These are phyloP conservation scores for Craterostigma plantagineum DNA, from an alignment of 257 asterid species.

Conservation along the genomic window DNA sequence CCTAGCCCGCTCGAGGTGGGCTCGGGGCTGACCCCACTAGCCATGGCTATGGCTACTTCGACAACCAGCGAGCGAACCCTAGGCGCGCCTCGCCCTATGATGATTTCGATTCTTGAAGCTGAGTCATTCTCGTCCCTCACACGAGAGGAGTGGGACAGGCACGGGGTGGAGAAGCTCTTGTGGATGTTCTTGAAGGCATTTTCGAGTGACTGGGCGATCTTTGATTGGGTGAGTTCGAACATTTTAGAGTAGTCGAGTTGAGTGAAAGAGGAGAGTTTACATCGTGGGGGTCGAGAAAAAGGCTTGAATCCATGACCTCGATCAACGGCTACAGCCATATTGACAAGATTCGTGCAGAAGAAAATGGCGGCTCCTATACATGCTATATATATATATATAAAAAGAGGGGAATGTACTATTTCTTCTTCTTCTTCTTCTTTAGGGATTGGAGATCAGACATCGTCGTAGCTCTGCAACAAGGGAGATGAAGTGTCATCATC, in stretches of 20 bases:
- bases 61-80: constrained; percentile 51
- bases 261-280: constrained; percentile 76
- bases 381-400: constrained; percentile 60
- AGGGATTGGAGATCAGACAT: constrained; percentile 35
- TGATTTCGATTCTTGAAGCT: constrained; percentile 58
- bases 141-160: constrained; percentile 39
- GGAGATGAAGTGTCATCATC: no score
- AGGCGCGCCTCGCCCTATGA: constrained; percentile 54
- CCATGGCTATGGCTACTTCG: constrained; percentile 81
- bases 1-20: constrained; percentile 79
- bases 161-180: constrained; percentile 78
- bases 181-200: constrained; percentile 38
- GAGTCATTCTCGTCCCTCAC: constrained; percentile 20
- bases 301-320: constrained; percentile 71
- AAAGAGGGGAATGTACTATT: constrained; percentile 30
- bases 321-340: constrained; percentile 82
- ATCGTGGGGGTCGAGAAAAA: constrained; percentile 64
- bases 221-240: constrained; percentile 36
- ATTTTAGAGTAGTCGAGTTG: constrained; percentile 46
- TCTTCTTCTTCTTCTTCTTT: constrained; percentile 34
- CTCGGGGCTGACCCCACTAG: constrained; percentile 66
- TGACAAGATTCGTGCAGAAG: constrained; percentile 43
- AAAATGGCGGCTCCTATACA: constrained; percentile 34
- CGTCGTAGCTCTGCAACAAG: background rate
- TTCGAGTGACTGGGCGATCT: constrained; percentile 22